A percentile compares a stretch with the other conserved stretches of the same genome.
These are phyloP conservation scores for Ambrosia hybrid DNA, from an alignment of 140 eudicot genomes.

Conservation along the genomic window DNA sequence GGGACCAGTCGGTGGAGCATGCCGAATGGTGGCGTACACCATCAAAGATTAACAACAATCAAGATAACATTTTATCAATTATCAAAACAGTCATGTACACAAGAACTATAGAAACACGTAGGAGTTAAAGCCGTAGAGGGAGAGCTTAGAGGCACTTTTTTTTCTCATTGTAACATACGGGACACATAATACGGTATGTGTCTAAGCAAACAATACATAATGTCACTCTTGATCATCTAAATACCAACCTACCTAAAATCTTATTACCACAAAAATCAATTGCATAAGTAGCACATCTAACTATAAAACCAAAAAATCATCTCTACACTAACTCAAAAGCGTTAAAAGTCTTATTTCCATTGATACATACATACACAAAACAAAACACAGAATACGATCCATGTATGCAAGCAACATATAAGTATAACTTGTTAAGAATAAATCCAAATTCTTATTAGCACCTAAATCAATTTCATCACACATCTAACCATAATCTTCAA, in stretches of 20 bases:
- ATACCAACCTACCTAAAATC: not conserved
- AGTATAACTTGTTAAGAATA: not conserved
- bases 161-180: not conserved
- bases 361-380: too few relatives aligned
- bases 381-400: too few relatives aligned
- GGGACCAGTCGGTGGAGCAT: too few relatives aligned
- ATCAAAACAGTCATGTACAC: conserved; percentile 1
- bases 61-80: conserved; percentile 4
- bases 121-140: not conserved
- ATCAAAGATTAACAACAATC: not conserved
- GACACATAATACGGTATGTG: not conserved
- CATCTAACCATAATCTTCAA: not conserved
- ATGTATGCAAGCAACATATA: too few relatives aligned
- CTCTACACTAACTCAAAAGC: too few relatives aligned
- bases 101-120: not conserved
- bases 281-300: not conserved
- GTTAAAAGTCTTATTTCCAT: too few relatives aligned
- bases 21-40: too few relatives aligned
- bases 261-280: not conserved
- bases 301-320: too few relatives aligned
- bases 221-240: not conserved
- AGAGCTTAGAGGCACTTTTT: not conserved
- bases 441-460: not conserved
- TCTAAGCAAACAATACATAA: conserved; percentile 14
- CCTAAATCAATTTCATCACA: not conserved